These are phyloP conservation scores for Protomyces lactucae-debilis DNA, from an alignment of 1,139 yeast species.

Conservation along the genomic window DNA sequence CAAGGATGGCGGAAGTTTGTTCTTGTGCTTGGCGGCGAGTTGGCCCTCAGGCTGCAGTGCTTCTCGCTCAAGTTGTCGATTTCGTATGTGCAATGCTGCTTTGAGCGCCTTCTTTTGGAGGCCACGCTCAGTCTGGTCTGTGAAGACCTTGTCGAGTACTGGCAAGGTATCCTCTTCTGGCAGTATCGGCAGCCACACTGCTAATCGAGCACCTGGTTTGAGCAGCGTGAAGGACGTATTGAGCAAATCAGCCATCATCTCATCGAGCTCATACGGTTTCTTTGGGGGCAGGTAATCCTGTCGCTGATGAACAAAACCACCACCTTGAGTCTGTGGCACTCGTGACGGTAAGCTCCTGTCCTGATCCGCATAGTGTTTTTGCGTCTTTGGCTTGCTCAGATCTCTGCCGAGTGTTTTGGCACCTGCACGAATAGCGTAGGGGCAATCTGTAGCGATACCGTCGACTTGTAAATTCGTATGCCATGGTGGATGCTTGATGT, in stretches of 20 bases:
- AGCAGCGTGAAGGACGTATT: not conserved
- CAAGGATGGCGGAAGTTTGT: not conserved
- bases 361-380: not conserved
- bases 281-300: slow-evolving; percentile 89
- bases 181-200: slow-evolving; percentile 98
- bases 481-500: slow-evolving; percentile 85
- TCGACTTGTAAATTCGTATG: slow-evolving; percentile 61
- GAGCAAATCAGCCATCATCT: slow-evolving; percentile 69
- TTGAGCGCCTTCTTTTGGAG: not conserved
- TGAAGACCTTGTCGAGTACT: slow-evolving; percentile 42
- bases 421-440: slow-evolving; percentile 96
- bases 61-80: not conserved
- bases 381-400: not conserved
- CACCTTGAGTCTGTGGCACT: slow-evolving; percentile 37
- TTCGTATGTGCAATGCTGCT: not conserved
- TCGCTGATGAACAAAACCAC: slow-evolving; percentile 72
- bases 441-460: slow-evolving; percentile 91
- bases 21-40: slow-evolving; percentile 44
- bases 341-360: not conserved
- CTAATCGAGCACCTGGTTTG: slow-evolving; percentile 56
- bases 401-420: slow-evolving; percentile 81
- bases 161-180: slow-evolving; percentile 73
- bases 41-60: not conserved
- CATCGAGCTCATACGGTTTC: slow-evolving; percentile 77
- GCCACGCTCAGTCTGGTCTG: not conserved